phyloP scores from a whole-genome alignment of 2,329 filamentous ascomycete species.

The Triangularia verruculosa region DNA sequence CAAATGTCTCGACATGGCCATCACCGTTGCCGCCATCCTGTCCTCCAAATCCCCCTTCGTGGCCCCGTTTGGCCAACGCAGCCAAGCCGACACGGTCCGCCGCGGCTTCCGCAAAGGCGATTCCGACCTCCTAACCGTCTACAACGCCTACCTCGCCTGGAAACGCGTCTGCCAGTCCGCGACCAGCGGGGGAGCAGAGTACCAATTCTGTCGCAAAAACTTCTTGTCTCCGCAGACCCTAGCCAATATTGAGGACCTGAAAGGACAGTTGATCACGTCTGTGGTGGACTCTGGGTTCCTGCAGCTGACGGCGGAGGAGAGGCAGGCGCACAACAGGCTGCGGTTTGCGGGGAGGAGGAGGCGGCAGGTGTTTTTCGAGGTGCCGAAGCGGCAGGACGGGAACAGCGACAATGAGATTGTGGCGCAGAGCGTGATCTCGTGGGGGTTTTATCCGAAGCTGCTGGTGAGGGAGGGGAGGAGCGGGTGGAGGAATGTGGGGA shows the following conservation, averaged over 20 bases:
- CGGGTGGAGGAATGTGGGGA: slow-evolving; percentile 87
- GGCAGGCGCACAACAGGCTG: slow-evolving; percentile 63
- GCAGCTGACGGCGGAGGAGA: slow-evolving; percentile 69
- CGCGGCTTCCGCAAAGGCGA: slow-evolving; percentile 79
- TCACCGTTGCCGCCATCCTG: slow-evolving; percentile 88
- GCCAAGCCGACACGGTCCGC: slow-evolving; percentile 76
- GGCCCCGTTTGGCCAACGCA: slow-evolving; percentile 77
- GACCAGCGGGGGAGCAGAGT: slow-evolving; percentile 63
- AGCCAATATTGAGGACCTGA: slow-evolving; percentile 90
- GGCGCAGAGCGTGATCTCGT: slow-evolving; percentile 78
- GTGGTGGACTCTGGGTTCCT: slow-evolving; percentile 84
- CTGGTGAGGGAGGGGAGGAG: slow-evolving; percentile 76
- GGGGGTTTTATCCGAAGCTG: slow-evolving; percentile 94
- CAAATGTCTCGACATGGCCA: slow-evolving; percentile 83
- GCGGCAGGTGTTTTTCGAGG: slow-evolving; percentile 70
- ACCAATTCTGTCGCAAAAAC: slow-evolving; percentile 90
- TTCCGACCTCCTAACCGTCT: slow-evolving; percentile 87
- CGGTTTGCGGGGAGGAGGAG: slow-evolving; percentile 65
- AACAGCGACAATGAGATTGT: slow-evolving; percentile 80
- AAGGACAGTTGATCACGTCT: slow-evolving; percentile 82
- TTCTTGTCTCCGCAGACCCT: slow-evolving; percentile 88
- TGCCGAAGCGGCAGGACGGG: slow-evolving; percentile 70
- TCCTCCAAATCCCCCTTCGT: slow-evolving; percentile 95
- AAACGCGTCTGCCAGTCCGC: slow-evolving; percentile 73
- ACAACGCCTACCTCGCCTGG: slow-evolving; percentile 92